phyloP scores from a whole-genome alignment of 257 asterid genomes.

The Gynochthodes officinalis region DNA sequence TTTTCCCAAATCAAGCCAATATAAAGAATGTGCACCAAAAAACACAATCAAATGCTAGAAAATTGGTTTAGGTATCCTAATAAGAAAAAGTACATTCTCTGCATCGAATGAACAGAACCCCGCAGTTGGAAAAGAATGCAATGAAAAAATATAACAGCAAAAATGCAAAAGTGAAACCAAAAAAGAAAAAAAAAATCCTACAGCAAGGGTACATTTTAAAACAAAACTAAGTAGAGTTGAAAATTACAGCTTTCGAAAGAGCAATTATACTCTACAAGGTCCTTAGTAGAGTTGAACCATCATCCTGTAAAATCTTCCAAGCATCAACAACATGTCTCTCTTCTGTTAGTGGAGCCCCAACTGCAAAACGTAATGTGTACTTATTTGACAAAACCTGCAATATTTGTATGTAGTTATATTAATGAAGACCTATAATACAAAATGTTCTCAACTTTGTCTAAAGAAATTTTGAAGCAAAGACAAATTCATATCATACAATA shows the following conservation, averaged over 20 bases:
- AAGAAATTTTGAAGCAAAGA: not conserved
- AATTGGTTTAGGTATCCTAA: not conserved
- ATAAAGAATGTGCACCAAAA: too few species aligned
- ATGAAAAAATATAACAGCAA: not conserved
- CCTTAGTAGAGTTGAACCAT: slow-evolving; percentile 47
- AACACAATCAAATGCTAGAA: not conserved
- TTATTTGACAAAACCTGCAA: slow-evolving; percentile 58
- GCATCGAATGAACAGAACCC: not conserved
- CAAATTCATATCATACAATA: not conserved
- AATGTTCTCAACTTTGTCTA: not conserved
- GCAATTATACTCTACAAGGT: not conserved
- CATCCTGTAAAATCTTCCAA: slow-evolving; percentile 66
- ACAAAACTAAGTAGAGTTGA: not conserved
- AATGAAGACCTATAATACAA: not conserved
- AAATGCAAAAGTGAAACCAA: not conserved
- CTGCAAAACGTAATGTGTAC: slow-evolving; percentile 59
- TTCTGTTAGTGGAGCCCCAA: slow-evolving; percentile 88
- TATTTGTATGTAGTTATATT: not conserved
- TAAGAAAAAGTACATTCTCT: not conserved
- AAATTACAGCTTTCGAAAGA: too few species aligned
- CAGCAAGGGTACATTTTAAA: not conserved
- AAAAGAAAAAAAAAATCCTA: not conserved
- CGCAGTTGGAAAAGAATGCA: not conserved
- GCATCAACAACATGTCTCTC: slow-evolving; percentile 71
- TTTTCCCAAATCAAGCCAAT: too few species aligned